These are phyloP conservation scores for Daedaleopsis sinensis DNA, from an alignment of 768 basidiomycete genomes.

Conservation along the genomic window DNA sequence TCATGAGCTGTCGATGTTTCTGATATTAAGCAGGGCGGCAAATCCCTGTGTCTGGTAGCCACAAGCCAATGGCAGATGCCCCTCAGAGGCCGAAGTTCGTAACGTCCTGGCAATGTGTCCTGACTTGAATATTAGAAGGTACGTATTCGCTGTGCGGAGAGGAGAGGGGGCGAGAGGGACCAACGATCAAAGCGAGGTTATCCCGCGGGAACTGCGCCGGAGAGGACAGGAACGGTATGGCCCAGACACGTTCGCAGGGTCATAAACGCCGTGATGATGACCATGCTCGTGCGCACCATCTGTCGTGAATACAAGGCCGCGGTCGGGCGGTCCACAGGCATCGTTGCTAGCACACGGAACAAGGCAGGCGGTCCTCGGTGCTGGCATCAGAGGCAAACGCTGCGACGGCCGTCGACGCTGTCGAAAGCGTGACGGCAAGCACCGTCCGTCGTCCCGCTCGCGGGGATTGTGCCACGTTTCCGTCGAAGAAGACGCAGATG, in stretches of 20 bases:
- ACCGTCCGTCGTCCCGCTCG: neutral
- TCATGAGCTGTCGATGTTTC: too few species aligned
- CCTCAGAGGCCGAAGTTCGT: too few species aligned
- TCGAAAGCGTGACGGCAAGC: neutral
- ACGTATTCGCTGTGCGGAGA: too few species aligned
- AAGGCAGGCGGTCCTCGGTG: too few species aligned
- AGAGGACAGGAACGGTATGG: neutral
- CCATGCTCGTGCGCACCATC: neutral
- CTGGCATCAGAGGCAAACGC: too few species aligned
- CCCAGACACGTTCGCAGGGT: neutral
- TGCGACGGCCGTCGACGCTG: neutral
- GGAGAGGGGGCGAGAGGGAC: neutral
- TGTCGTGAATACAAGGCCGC: neutral
- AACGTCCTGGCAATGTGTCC: too few species aligned
- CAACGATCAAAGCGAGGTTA: neutral
- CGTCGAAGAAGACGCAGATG: neutral
- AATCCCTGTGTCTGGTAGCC: too few species aligned
- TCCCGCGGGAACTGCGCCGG: neutral
- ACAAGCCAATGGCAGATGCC: too few species aligned
- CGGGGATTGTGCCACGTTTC: constrained; percentile 1
- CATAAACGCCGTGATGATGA: neutral
- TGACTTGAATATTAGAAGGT: too few species aligned
- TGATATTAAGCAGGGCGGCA: too few species aligned
- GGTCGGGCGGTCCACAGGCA: neutral
- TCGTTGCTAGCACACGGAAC: too few species aligned